Evolutionary conservation across 2,329 filamentous ascomycete species (phyloP), one percentile per base, ranked within the genome.

Genomic region (Ascosphaera aggregata): DNA sequence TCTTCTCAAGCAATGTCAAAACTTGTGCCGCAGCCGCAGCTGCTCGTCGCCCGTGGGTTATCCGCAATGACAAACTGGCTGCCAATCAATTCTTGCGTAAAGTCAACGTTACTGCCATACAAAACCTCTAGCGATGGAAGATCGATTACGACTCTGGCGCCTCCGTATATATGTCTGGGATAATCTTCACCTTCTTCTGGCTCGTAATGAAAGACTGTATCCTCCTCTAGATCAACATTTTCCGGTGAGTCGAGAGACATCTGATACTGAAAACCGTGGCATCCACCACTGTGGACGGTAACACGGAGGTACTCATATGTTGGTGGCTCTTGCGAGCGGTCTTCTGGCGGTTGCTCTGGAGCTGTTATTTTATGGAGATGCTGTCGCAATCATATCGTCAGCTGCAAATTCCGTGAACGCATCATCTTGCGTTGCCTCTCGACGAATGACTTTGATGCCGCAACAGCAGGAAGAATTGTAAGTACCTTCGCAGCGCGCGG

Each of bases 51-150:
- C 32, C 73, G 65, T 0, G 89, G 89, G 52, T 95, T 98, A 49
- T 92, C 85, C 43, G 82, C 76, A 51, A 98, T 84, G 65, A 92
- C 93, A 59, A 98, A 98, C 60, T 95, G 85, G 51, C 76, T 81
- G 18, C 79, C 79, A 52, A 94, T 94, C 59, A 98, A 63, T 62
- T 95, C 89, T 69, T 80, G 89, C 0, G 85, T 94, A 52, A 85
- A 98, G 54, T 98, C 89, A 30, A 98, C 76, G 54, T 85, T 94
- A 61, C 85, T 94, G 8, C 86, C 89, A 53, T 82, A 85, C 42
- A 98, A 59, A 39, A 98, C 59, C 46, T 93, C 84, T 42, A 98
- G 60, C 39, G 84, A 93, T 2, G 82, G 72, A 47, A 76, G 71
- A 53, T 98, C 89, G 52, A 98, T 73, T 17, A 95, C 76, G 8